Conservation (phyloP, 805 yeast genomes). For the Jamesozyma hellenica region DNA sequence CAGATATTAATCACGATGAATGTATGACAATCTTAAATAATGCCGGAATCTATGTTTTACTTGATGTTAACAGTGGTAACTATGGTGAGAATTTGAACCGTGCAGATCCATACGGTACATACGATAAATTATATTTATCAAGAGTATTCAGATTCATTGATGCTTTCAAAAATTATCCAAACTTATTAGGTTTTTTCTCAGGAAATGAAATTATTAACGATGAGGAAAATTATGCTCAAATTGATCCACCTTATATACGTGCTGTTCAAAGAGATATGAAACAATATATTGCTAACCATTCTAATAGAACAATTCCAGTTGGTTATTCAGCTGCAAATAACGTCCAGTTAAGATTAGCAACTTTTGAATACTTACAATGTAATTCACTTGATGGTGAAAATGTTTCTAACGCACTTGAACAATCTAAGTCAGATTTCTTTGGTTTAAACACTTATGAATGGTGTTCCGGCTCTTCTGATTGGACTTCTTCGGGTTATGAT, state of each 20-base stretch:
- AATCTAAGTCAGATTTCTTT: conserved; percentile 71
- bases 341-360: conserved; percentile 53
- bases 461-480: conserved; percentile 61
- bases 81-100: conserved; percentile 61
- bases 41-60: conserved; percentile 81
- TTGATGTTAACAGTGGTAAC: conserved; percentile 77
- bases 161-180: conserved; percentile 75
- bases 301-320: conserved; percentile 77
- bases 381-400: conserved; percentile 42
- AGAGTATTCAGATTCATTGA: conserved; percentile 80
- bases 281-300: conserved; percentile 57
- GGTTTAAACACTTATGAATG: conserved; percentile 83
- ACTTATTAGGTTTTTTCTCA: conserved; percentile 77
- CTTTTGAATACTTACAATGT: conserved; percentile 77
- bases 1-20: conserved; percentile 77
- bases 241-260: conserved; percentile 70
- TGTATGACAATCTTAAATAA: conserved; percentile 84
- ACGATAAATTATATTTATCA: conserved; percentile 57
- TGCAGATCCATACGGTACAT: conserved; percentile 57
- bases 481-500: conserved; percentile 62
- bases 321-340: conserved; percentile 94
- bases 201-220: conserved; percentile 91
- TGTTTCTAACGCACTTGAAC: conserved; percentile 38
- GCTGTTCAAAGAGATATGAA: conserved; percentile 92
- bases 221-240: conserved; percentile 44